Percentiles rank a stretch among this genome's conserved stretches.
These are phyloP conservation scores for Buxus sempervirens DNA, from an alignment of 164 flowering plant species.

Conservation along the genomic window DNA sequence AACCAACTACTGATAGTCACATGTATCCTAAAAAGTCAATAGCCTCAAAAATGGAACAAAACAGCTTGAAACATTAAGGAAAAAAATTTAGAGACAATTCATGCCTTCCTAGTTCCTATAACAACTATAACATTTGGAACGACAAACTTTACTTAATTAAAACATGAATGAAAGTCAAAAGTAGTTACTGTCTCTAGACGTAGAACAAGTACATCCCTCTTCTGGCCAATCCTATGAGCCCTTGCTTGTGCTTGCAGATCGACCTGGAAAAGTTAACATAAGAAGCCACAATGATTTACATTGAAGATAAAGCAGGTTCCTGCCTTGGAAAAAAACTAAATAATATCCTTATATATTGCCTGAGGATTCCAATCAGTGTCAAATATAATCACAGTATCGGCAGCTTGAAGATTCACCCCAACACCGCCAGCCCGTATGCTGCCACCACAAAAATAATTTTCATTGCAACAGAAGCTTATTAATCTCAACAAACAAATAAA, in stretches of 20 bases:
- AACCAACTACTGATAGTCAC: no score
- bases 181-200: constrained; percentile 82
- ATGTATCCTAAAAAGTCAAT: no score
- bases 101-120: neutral
- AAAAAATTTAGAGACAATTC: no score
- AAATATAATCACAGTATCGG: constrained; percentile 96
- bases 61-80: no score
- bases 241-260: constrained; percentile 99
- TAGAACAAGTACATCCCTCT: constrained; percentile 97
- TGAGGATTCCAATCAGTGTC: constrained; percentile 99
- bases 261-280: constrained; percentile 51
- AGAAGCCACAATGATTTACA: constrained; percentile 12
- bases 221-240: constrained; percentile 98
- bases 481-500: neutral
- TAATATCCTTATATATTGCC: constrained; percentile 40
- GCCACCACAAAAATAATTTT: constrained; percentile 18
- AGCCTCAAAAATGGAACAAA: no score
- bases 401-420: constrained; percentile 99
- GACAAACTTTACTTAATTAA: neutral
- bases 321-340: neutral
- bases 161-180: neutral
- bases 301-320: neutral
- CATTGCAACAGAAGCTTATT: constrained; percentile 4
- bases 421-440: constrained; percentile 99
- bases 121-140: neutral